Percentiles rank a stretch among this genome's conserved stretches.
phyloP scores from a whole-genome alignment of 1,284 basidiomycete genomes.

The Tremellales sp. region DNA sequence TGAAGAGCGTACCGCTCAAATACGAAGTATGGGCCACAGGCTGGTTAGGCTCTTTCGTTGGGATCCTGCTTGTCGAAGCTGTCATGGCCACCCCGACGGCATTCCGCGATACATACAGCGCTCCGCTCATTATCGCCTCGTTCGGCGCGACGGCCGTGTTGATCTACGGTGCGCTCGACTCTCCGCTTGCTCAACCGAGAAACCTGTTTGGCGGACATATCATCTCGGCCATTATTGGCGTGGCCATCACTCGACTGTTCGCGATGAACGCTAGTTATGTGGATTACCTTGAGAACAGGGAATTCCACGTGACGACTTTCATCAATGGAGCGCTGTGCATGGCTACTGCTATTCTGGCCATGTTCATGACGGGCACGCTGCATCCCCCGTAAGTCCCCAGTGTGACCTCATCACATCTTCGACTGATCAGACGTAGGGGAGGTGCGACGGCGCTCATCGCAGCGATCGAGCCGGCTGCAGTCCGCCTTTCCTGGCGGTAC shows the following conservation, averaged over 20 bases:
- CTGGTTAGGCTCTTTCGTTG: conserved; percentile 57
- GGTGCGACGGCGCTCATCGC: conserved; percentile 55
- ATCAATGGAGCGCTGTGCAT: conserved; percentile 58
- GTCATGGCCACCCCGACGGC: conserved; percentile 51
- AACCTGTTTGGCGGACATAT: conserved; percentile 58
- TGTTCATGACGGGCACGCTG: conserved; percentile 58
- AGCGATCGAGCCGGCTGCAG: conserved; percentile 52
- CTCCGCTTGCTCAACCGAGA: conserved; percentile 61
- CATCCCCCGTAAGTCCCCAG: conserved; percentile 55
- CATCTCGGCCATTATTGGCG: conserved; percentile 55
- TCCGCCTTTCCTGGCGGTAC: conserved; percentile 59
- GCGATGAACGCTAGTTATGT: conserved; percentile 45
- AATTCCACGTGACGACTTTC: conserved; percentile 51
- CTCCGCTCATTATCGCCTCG: conserved; percentile 55
- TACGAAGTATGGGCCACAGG: conserved; percentile 53
- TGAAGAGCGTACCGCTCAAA: conserved; percentile 42
- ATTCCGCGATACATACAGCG: conserved; percentile 52
- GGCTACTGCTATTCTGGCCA: conserved; percentile 54
- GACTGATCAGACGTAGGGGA: conserved; percentile 40
- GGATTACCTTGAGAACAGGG: conserved; percentile 42
- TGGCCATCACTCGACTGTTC: conserved; percentile 59
- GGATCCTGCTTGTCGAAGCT: conserved; percentile 58
- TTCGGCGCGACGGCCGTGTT: conserved; percentile 62
- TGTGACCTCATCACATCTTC: neutral
- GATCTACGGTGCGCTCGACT: conserved; percentile 58